These are phyloP conservation scores for Letharia columbiana DNA, from an alignment of 495 filamentous ascomycete genomes.

Conservation along the genomic window DNA sequence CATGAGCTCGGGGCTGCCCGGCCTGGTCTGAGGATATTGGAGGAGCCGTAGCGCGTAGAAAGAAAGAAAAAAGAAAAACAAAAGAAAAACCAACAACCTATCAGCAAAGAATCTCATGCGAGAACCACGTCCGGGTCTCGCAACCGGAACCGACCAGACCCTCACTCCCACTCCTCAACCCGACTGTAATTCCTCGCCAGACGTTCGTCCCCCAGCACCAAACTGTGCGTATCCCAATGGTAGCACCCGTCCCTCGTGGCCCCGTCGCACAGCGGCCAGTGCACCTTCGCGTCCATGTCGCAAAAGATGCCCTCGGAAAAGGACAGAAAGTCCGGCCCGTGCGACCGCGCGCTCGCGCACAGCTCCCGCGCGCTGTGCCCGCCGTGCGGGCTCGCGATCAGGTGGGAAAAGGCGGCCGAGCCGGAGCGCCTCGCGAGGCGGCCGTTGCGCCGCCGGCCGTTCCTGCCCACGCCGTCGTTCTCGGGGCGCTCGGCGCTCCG, in stretches of 20 bases:
- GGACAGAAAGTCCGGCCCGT: not conserved
- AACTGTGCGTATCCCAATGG: slow-evolving; percentile 5
- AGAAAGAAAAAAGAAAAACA: too few species aligned
- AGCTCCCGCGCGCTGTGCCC: not conserved
- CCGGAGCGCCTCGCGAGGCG: not conserved
- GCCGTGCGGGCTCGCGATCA: not conserved
- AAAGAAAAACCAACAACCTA: too few species aligned
- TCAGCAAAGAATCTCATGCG: not conserved
- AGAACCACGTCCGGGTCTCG: not conserved
- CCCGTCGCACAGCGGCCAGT: not conserved
- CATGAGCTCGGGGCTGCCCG: too few species aligned
- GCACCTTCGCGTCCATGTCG: not conserved
- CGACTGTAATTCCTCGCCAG: not conserved
- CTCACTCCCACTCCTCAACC: slow-evolving; percentile 6
- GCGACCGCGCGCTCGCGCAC: not conserved
- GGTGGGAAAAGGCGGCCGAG: not conserved
- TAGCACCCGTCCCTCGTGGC: not conserved
- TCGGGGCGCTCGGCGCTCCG: not conserved
- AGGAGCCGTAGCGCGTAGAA: too few species aligned
- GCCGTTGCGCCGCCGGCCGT: too few species aligned
- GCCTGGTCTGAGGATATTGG: too few species aligned
- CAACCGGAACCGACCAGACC: not conserved
- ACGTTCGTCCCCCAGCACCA: not conserved
- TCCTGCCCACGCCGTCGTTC: not conserved
- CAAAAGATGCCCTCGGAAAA: not conserved